Evolutionary conservation across 1,284 basidiomycete species (phyloP), one percentile per base, ranked within the genome.

Genomic region (Ceratobasidium sp.): DNA sequence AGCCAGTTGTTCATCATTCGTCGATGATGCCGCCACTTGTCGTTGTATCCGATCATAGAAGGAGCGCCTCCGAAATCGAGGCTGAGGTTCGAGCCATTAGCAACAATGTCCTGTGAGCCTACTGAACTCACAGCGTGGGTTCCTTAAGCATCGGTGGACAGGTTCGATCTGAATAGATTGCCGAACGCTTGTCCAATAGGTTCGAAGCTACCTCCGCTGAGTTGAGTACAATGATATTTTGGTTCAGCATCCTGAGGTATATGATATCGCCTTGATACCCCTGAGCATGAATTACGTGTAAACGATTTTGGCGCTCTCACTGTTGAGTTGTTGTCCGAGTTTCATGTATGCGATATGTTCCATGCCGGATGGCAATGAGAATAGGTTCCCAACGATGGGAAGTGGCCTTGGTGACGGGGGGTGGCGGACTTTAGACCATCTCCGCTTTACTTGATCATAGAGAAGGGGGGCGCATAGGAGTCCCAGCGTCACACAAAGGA

Each of bases 191-290:
- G 45, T 84, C 82, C 29, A 85, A 74, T 3, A 85, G 77, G 35
- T 84, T 82, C 20, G 77, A 74, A 10, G 79, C 77, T 1, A 76
- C 80, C 71, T 78, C 73, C 31, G 77, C 74, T 8, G 82, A 81
- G 71, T 84, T 85, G 40, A 85, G 73, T 31, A 85, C 76, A 35
- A 85, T 73, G 56, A 85, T 76, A 34, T 79, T 80, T 68, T 83
- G 82, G 31, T 83, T 82, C 35, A 84, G 76, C 20, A 82, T 76
- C 45, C 76, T 75, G 40, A 84, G 75, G 71, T 83, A 84, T n/a
- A n/a, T 78, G 86, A 90, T 75, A 74, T 82, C 38, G 38, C 38
- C 38, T 40, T 7, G n/a, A n/a, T n/a, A 32, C n/a, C n/a, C n/a
- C n/a, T n/a, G n/a, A n/a, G n/a, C n/a, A n/a, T n/a, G n/a, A n/a